phyloP scores from a whole-genome alignment of 2,329 filamentous ascomycete genomes.

The Aureobasidium namibiae region DNA sequence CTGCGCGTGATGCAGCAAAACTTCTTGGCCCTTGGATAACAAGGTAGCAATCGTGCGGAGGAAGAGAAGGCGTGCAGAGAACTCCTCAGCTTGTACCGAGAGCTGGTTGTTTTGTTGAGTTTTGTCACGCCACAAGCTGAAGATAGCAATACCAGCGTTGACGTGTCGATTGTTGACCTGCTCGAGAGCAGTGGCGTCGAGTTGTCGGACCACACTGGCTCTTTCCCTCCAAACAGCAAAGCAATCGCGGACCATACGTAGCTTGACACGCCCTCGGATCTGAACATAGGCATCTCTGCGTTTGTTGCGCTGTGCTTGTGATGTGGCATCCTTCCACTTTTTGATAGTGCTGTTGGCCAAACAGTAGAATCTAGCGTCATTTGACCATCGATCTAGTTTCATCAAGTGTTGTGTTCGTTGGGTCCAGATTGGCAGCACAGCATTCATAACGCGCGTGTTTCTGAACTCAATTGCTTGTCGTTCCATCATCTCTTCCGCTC shows the following conservation, averaged over 20 bases:
- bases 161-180: slow-evolving; percentile 29
- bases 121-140: slow-evolving; percentile 31
- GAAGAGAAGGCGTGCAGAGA: slow-evolving; percentile 16
- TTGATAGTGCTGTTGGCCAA: slow-evolving; percentile 42
- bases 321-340: slow-evolving; percentile 43
- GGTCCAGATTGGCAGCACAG: slow-evolving; percentile 28
- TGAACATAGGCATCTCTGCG: slow-evolving; percentile 49
- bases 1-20: slow-evolving; percentile 22
- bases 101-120: slow-evolving; percentile 17
- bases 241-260: slow-evolving; percentile 41
- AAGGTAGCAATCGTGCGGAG: background rate
- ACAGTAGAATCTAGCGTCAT: slow-evolving; percentile 50
- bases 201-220: slow-evolving; percentile 24
- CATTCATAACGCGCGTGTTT: slow-evolving; percentile 32
- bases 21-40: background rate
- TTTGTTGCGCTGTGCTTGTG: slow-evolving; percentile 43
- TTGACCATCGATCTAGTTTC: slow-evolving; percentile 45
- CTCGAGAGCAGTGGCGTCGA: slow-evolving; percentile 33
- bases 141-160: slow-evolving; percentile 22
- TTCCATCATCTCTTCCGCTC: slow-evolving; percentile 26
- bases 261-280: slow-evolving; percentile 46
- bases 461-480: slow-evolving; percentile 34
- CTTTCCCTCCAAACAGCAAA: slow-evolving; percentile 33
- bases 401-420: slow-evolving; percentile 33
- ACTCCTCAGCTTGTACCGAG: slow-evolving; percentile 25